phyloP scores from a whole-genome alignment of 2,329 filamentous ascomycete species.

The Microsporum audouinii region DNA sequence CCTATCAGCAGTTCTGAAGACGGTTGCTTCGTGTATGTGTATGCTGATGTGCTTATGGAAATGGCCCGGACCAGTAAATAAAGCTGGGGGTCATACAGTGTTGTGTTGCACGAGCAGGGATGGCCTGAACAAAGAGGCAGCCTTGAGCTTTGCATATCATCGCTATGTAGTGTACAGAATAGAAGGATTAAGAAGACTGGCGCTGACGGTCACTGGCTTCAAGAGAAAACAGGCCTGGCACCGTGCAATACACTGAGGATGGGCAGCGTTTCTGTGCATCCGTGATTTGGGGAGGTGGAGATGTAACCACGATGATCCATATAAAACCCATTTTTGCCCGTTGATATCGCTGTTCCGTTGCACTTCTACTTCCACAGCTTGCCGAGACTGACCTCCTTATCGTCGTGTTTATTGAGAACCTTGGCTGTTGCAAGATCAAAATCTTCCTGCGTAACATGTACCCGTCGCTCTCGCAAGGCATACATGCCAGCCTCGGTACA shows the following conservation, averaged over 20 bases:
- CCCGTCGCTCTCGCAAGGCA: conserved; percentile 82
- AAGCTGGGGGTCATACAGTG: not conserved
- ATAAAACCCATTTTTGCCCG: not conserved
- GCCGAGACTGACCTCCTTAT: conserved; percentile 85
- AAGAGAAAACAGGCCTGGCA: not conserved
- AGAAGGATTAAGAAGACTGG: not conserved
- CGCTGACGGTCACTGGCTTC: not conserved
- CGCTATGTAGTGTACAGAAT: conserved; percentile 3
- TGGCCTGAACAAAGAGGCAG: not conserved
- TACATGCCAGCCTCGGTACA: conserved; percentile 99
- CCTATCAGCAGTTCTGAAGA: not conserved
- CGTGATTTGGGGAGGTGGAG: not conserved
- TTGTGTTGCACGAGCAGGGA: not conserved
- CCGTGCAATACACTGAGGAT: not conserved
- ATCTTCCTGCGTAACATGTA: conserved; percentile 97
- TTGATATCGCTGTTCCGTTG: not conserved
- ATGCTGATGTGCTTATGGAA: too few relatives aligned
- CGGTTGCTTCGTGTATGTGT: not conserved
- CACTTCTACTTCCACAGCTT: conserved; percentile 64
- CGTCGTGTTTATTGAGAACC: conserved; percentile 98
- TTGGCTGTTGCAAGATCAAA: conserved; percentile 98
- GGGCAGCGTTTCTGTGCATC: not conserved
- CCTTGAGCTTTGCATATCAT: not conserved
- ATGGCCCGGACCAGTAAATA: not conserved
- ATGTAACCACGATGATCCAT: not conserved